phyloP scores from a whole-genome alignment of 306 rosid species.

The Cucumis cinereus region DNA sequence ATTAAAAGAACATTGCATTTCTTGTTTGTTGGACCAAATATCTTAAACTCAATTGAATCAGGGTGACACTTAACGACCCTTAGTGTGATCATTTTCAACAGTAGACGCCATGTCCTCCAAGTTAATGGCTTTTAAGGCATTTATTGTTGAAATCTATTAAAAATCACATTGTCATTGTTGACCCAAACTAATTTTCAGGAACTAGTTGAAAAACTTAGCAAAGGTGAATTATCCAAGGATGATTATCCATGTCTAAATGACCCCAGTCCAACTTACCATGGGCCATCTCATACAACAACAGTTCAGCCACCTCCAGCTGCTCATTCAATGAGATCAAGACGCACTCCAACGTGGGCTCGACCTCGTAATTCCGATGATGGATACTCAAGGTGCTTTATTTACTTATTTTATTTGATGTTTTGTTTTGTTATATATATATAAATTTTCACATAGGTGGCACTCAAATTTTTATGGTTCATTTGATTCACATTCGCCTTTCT shows the following conservation, averaged over 20 bases:
- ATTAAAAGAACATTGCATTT: not conserved
- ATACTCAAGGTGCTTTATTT: slow-evolving; percentile 54
- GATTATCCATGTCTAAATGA: slow-evolving; percentile 93
- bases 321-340: slow-evolving; percentile 86
- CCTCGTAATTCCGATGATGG: slow-evolving; percentile 92
- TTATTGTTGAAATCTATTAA: not conserved
- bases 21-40: not conserved
- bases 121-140: not conserved
- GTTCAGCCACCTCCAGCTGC: slow-evolving; percentile 43
- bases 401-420: not conserved
- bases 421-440: too few relatives aligned
- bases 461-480: not conserved
- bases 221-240: slow-evolving; percentile 65
- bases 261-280: slow-evolving; percentile 60
- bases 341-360: slow-evolving; percentile 85
- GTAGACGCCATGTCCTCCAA: not conserved
- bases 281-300: slow-evolving; percentile 39
- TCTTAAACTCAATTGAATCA: not conserved
- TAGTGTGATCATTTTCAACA: not conserved
- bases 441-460: not conserved
- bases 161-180: slow-evolving; percentile 10
- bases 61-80: not conserved
- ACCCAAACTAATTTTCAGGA: slow-evolving; percentile 35
- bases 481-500: not conserved
- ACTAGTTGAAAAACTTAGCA: slow-evolving; percentile 71